Evolutionary conservation across 192 early-diverging fungal genomes (phyloP), one percentile per base, ranked within the genome.

Genomic region (Dimargaris verticillata): DNA sequence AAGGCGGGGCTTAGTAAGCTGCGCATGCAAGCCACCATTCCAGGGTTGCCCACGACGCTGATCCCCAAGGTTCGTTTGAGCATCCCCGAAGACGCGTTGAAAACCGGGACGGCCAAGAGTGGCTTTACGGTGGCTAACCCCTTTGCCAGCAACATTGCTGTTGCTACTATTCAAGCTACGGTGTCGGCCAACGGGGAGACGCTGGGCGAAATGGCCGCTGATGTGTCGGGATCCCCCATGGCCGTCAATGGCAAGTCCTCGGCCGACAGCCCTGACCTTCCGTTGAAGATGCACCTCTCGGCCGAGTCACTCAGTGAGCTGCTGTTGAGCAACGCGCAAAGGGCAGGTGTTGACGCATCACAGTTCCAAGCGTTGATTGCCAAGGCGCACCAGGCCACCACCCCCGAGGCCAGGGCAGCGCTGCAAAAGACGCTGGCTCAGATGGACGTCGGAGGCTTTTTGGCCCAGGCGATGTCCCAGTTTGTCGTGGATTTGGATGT

Each of bases 61-160:
- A 61, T 83, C 14, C 47, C 70, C 45, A 60, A 64, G 12, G 65
- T 74, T 42, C 29, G 66, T 15, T 55, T 83, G 62, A 67, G 64
- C 44, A 68, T 83, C 29, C 54, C 64, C 15, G 62, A 63, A 38
- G 63, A 74, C 60, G 76, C 77, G 28, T 61, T 68, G 15, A 54
- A 55, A 20, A 76, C 71, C 22, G 68, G 70, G 33, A 49, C 73
- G 44, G 78, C 78, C 48, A 61, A 62, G 63, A 72, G 75, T 22
- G 60, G 62, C 18, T 74, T 82, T 41, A 66, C 66, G 10, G 65
- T 82, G 45, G 68, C 72, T 41, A 76, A 82, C 64, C 80, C 80
- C n/a, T 79, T 82, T 65, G 53, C 62, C 28, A 71, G 78, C 44
- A 64, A 67, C 15, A 60, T 82, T 48, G 63, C 63, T 28, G 80